phyloP scores from a whole-genome alignment of 768 basidiomycete species.

The Pleurotus ostreatus region DNA sequence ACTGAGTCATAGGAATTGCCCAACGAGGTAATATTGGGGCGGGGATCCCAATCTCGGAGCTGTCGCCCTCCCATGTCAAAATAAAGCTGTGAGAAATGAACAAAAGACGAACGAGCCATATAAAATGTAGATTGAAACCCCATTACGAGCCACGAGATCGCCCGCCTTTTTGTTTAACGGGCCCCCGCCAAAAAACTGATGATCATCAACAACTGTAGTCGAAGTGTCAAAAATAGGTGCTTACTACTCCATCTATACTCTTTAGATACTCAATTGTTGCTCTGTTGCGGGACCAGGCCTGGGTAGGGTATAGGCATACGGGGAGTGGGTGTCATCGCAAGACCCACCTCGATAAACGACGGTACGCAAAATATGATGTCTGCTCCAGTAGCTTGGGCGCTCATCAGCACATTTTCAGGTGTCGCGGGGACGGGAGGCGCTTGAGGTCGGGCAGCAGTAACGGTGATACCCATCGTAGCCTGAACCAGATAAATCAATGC shows the following conservation, averaged over 20 bases:
- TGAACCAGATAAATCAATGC: slow-evolving; percentile 8
- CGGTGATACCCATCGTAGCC: slow-evolving; percentile 20
- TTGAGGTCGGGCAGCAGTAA: slow-evolving; percentile 24
- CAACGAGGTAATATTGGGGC: slow-evolving; percentile 13
- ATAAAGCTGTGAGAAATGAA: background rate
- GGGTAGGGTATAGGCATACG: background rate
- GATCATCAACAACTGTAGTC: background rate
- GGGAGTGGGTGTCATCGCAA: background rate
- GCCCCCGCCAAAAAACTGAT: slow-evolving; percentile 34
- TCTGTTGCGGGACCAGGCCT: slow-evolving; percentile 15
- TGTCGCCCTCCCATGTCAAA: background rate
- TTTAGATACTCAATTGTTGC: slow-evolving; percentile 17
- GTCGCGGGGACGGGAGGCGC: slow-evolving; percentile 23
- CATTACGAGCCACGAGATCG: slow-evolving; percentile 26
- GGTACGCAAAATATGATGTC: slow-evolving; percentile 25
- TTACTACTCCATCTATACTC: slow-evolving; percentile 25
- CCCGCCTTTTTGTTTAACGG: slow-evolving; percentile 32
- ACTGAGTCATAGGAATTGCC: background rate
- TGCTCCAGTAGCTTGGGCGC: slow-evolving; percentile 16
- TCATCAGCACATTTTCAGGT: slow-evolving; percentile 23
- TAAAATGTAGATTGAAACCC: slow-evolving; percentile 24
- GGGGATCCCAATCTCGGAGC: slow-evolving; percentile 11
- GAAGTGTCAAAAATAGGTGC: slow-evolving; percentile 13
- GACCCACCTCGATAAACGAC: slow-evolving; percentile 25
- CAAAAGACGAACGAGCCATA: slow-evolving; percentile 29